These are phyloP conservation scores for Magnusiomyces paraingens DNA, from an alignment of 1,139 yeast species.

Conservation along the genomic window DNA sequence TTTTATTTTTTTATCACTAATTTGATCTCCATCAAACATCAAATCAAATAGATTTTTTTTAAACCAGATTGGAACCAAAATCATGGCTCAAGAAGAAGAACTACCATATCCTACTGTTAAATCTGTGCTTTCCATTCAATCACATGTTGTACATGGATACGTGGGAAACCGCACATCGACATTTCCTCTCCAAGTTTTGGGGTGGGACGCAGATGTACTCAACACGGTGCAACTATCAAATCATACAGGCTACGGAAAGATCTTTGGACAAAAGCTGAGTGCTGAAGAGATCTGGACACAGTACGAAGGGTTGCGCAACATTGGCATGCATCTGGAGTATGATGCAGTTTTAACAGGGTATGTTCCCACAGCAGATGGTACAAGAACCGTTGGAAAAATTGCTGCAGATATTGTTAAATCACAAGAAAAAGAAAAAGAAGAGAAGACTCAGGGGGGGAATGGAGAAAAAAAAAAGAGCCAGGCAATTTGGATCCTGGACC, in stretches of 20 bases:
- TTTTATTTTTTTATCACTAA: background rate
- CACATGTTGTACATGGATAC: conserved; percentile 83
- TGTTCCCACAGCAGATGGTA: conserved; percentile 51
- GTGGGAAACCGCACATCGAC: conserved; percentile 79
- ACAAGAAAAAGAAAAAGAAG: background rate
- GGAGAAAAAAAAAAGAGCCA: conserved; percentile 20
- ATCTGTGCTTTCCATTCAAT: conserved; percentile 52
- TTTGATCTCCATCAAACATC: background rate
- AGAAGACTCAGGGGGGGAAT: conserved; percentile 18
- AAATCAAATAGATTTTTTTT: background rate
- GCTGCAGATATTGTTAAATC: conserved; percentile 26
- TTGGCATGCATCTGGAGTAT: conserved; percentile 41
- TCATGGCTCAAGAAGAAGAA: no score
- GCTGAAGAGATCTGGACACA: conserved; percentile 40
- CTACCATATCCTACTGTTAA: conserved; percentile 7
- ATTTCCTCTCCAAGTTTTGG: conserved; percentile 67
- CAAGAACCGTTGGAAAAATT: conserved; percentile 44
- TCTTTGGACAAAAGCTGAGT: conserved; percentile 41
- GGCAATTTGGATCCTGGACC: conserved; percentile 66
- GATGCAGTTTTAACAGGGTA: conserved; percentile 68
- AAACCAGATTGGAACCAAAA: background rate
- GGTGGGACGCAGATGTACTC: conserved; percentile 81
- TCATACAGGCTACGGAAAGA: conserved; percentile 69
- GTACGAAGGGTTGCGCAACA: conserved; percentile 42
- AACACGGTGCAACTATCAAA: conserved; percentile 78